These are phyloP conservation scores for Aspergillus funiculosus DNA, from an alignment of 495 filamentous ascomycete species.

Conservation along the genomic window DNA sequence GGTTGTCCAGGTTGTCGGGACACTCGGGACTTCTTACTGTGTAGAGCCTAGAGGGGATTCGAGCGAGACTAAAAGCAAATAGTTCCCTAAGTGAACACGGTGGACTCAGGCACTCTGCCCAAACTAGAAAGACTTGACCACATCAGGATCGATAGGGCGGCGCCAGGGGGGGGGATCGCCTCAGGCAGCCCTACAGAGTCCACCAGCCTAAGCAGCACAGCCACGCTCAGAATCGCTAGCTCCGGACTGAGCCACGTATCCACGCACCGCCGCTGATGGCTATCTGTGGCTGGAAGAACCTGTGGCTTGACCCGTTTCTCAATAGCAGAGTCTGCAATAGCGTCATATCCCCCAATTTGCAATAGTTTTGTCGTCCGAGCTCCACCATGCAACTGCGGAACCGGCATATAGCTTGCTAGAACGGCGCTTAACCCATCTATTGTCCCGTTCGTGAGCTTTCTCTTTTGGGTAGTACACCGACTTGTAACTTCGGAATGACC, in stretches of 20 bases:
- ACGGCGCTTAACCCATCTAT: slow-evolving; percentile 10
- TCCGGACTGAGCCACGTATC: slow-evolving; percentile 15
- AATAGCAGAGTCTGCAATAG: slow-evolving; percentile 13
- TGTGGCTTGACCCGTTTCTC: slow-evolving; percentile 25
- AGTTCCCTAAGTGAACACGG: no score
- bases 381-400: slow-evolving; percentile 15
- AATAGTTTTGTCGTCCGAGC: slow-evolving; percentile 5
- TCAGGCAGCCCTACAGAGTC: slow-evolving; percentile 5
- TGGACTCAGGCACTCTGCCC: not conserved
- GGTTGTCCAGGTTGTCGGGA: slow-evolving; percentile 20
- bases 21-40: no score
- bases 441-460: slow-evolving; percentile 5
- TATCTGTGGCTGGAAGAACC: slow-evolving; percentile 18
- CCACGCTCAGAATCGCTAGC: slow-evolving; percentile 16
- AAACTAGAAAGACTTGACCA: slow-evolving; percentile 1
- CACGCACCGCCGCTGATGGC: slow-evolving; percentile 12
- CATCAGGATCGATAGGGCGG: not conserved
- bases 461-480: slow-evolving; percentile 7
- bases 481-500: slow-evolving; percentile 17
- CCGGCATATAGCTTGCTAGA: slow-evolving; percentile 15
- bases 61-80: slow-evolving; percentile 3
- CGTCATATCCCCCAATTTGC: slow-evolving; percentile 16
- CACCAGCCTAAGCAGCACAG: slow-evolving; percentile 14
- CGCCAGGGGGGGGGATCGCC: not conserved
- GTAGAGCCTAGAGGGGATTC: no score